Conservation (phyloP, 129 eudicot species). For the Artemisia tridentata region DNA sequence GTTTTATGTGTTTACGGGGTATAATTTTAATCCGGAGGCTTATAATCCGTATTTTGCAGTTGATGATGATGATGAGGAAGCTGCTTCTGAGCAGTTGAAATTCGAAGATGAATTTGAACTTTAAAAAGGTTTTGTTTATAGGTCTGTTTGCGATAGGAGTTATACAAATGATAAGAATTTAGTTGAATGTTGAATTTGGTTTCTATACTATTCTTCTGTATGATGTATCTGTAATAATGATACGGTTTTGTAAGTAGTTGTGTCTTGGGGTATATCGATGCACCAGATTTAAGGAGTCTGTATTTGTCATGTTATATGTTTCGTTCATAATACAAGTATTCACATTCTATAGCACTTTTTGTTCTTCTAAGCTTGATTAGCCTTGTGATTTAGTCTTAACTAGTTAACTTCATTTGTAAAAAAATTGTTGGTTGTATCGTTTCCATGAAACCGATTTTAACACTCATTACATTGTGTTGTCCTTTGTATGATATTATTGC, state of each 20-base stretch:
- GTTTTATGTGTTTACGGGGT: slow-evolving; percentile 70
- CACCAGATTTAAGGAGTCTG: slow-evolving; percentile 15
- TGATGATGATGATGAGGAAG: slow-evolving; percentile 93
- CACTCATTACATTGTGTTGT: not conserved
- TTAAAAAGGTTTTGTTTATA: slow-evolving; percentile 33
- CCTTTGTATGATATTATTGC: not conserved
- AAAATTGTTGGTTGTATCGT: not conserved
- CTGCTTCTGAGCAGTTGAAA: slow-evolving; percentile 74
- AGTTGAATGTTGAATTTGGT: slow-evolving; percentile 16
- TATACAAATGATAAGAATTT: slow-evolving; percentile 17
- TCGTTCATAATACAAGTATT: slow-evolving; percentile 23
- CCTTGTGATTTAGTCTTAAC: not conserved
- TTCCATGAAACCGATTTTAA: not conserved
- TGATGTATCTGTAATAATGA: slow-evolving; percentile 31
- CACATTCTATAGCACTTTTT: slow-evolving; percentile 1
- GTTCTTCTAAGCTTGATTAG: not conserved
- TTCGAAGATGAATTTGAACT: slow-evolving; percentile 83
- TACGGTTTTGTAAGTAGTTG: slow-evolving; percentile 46
- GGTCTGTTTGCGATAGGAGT: slow-evolving; percentile 33
- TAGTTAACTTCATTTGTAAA: not conserved
- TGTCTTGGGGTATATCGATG: slow-evolving; percentile 13
- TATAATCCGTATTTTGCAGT: slow-evolving; percentile 72
- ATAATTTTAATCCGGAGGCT: slow-evolving; percentile 72
- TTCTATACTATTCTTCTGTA: slow-evolving; percentile 29
- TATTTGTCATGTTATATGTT: slow-evolving; percentile 20